Conservation (phyloP, 148 eudicot genomes). For the Linanthus parryae region DNA sequence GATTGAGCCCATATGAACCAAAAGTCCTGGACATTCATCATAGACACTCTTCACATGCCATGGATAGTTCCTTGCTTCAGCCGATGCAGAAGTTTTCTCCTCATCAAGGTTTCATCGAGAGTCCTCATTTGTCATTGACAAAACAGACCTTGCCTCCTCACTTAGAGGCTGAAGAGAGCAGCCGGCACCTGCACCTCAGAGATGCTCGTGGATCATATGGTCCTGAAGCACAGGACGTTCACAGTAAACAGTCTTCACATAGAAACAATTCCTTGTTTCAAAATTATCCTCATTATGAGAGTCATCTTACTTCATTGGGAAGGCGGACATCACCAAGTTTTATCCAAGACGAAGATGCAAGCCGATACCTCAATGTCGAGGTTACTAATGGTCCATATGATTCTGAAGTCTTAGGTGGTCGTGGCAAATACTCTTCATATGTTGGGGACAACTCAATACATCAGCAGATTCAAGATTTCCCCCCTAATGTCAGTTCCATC, state of each 20-base stretch:
- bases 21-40: conserved; percentile 4
- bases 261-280: too few relatives aligned
- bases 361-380: too few relatives aligned
- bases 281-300: neutral
- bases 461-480: conserved; percentile 3
- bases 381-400: conserved; percentile 11
- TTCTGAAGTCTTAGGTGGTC: conserved; percentile 7
- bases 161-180: too few relatives aligned
- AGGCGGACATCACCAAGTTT: neutral
- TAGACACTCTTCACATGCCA: conserved; percentile 1
- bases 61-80: neutral
- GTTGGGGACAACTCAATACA: neutral
- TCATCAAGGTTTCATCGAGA: neutral
- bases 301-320: neutral
- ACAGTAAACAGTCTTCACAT: too few relatives aligned
- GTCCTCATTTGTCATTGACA: neutral
- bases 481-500: conserved; percentile 3
- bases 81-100: conserved; percentile 9
- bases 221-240: too few relatives aligned
- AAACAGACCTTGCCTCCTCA: neutral
- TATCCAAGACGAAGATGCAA: neutral
- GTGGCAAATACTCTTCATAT: neutral
- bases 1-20: conserved; percentile 20
- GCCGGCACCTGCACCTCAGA: too few relatives aligned
- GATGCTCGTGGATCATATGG: too few relatives aligned